Percentiles rank a stretch among this genome's conserved stretches.
Conservation (phyloP, 164 flowering plant genomes). For the Cinnamomum chago region DNA sequence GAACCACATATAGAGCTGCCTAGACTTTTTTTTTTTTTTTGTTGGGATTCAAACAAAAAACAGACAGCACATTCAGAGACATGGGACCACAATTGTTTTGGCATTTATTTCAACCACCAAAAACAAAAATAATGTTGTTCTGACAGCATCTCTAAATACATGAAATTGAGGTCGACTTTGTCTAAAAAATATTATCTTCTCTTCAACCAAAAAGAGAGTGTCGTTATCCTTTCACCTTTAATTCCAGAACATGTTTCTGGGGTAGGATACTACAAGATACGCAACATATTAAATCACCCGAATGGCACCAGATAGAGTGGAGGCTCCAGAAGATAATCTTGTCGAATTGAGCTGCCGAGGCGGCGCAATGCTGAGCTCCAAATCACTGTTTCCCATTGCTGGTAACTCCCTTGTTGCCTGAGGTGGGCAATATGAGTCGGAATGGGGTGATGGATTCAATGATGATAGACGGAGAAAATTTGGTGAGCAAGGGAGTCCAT, state of each 20-base stretch:
- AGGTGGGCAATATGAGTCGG: constrained; percentile 1
- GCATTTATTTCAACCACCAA: neutral
- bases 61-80: neutral
- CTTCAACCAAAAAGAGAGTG: neutral
- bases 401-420: neutral
- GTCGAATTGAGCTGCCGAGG: neutral
- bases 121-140: neutral
- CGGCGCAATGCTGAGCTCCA: constrained; percentile 10
- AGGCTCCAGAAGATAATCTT: constrained; percentile 2
- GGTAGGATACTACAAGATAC: neutral
- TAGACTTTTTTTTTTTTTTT: too few relatives aligned
- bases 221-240: neutral
- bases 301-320: constrained; percentile 6
- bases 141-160: neutral
- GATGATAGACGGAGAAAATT: neutral
- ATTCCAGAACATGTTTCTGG: neutral
- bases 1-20: too few relatives aligned
- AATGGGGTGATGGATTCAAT: neutral
- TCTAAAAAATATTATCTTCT: neutral
- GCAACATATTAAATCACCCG: constrained; percentile 3
- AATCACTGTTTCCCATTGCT: constrained; percentile 2
- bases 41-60: too few relatives aligned
- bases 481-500: neutral
- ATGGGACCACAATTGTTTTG: neutral
- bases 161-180: neutral